phyloP scores from a whole-genome alignment of 2,329 filamentous ascomycete genomes.

The Zarea fungicola region DNA sequence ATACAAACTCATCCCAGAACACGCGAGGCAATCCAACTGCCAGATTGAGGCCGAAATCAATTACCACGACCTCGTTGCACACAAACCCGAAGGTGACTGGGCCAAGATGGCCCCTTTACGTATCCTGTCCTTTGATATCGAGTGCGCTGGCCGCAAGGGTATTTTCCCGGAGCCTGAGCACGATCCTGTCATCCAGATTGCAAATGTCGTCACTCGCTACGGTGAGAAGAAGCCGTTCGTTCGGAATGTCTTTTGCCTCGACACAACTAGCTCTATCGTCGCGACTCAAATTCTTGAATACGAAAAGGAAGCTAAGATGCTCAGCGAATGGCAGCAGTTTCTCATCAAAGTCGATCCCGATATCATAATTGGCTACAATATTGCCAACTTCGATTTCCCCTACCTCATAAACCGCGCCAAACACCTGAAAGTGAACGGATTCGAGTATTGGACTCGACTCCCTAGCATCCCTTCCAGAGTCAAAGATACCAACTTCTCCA shows the following conservation, averaged over 20 bases:
- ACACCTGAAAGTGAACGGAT: conserved; percentile 72
- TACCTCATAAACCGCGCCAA: conserved; percentile 86
- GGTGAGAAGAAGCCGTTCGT: conserved; percentile 95
- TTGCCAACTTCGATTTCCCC: conserved; percentile 96
- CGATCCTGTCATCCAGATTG: conserved; percentile 96
- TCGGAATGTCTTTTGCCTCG: conserved; percentile 91
- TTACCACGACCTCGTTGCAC: conserved; percentile 78
- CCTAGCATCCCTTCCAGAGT: conserved; percentile 64
- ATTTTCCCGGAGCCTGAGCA: conserved; percentile 90
- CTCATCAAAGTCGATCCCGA: conserved; percentile 87
- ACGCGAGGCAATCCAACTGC: conserved; percentile 79
- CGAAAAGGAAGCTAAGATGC: conserved; percentile 76
- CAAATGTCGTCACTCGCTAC: conserved; percentile 89
- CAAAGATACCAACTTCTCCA: conserved; percentile 82
- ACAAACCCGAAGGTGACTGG: conserved; percentile 89
- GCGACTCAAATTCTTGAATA: conserved; percentile 90
- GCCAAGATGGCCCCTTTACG: conserved; percentile 94
- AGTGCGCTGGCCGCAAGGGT: conserved; percentile 95
- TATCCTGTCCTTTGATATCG: conserved; percentile 95
- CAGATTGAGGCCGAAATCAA: conserved; percentile 89
- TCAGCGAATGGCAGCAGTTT: conserved; percentile 89
- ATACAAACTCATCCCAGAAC: conserved; percentile 63
- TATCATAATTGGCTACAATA: conserved; percentile 98
- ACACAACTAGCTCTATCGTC: conserved; percentile 87
- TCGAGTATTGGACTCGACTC: conserved; percentile 84